A percentile compares a stretch with the other conserved stretches of the same genome.
Conservation (phyloP, 441 rosid genomes). For the Gossypium davidsonii region DNA sequence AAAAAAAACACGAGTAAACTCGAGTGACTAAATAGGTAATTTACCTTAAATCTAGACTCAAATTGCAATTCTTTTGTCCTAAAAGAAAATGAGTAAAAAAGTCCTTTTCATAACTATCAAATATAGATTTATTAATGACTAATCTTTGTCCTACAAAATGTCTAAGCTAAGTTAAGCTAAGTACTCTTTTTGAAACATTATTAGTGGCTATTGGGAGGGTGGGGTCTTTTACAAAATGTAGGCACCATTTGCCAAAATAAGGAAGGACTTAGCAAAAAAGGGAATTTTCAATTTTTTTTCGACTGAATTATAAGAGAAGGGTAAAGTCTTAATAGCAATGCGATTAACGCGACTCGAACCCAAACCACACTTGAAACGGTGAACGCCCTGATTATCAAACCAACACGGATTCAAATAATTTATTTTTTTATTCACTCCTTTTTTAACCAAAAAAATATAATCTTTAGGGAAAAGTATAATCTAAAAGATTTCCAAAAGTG, state of each 20-base stretch:
- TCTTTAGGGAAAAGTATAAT: neutral
- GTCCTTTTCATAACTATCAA: neutral
- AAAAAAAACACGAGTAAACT: too few relatives aligned
- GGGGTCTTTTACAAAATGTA: neutral
- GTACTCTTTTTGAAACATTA: neutral
- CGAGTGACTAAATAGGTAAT: too few relatives aligned
- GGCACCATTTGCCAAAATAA: neutral
- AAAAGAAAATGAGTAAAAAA: too few relatives aligned
- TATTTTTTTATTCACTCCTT: neutral
- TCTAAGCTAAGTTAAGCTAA: neutral
- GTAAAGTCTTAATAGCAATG: too few relatives aligned
- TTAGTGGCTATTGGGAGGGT: neutral
- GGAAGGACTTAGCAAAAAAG: neutral
- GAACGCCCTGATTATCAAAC: too few relatives aligned
- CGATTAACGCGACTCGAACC: fast-evolving
- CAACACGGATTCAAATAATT: too few relatives aligned
- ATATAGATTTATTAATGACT: neutral
- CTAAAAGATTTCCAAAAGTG: neutral
- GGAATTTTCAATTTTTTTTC: neutral
- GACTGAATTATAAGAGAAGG: too few relatives aligned
- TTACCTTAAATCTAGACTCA: too few relatives aligned
- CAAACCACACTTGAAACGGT: too few relatives aligned
- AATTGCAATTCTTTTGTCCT: neutral
- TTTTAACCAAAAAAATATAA: too few relatives aligned
- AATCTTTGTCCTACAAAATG: neutral